Conservation (phyloP, 306 rosid species). For the Parietaria judaica region DNA sequence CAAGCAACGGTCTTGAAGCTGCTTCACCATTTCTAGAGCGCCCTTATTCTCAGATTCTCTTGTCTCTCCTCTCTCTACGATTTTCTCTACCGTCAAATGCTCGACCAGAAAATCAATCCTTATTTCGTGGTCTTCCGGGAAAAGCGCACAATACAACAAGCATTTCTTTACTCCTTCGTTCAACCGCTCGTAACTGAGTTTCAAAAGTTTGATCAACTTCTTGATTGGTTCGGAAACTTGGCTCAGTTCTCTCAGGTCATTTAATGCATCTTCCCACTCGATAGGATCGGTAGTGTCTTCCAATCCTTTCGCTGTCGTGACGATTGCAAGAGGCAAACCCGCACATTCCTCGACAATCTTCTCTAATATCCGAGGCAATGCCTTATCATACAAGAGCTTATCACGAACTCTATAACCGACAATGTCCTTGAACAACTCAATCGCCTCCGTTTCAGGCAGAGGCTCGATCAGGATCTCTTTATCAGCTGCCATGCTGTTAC, state of each 20-base stretch:
- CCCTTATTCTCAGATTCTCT: background rate
- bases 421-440: conserved; percentile 10
- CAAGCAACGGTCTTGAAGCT: conserved; percentile 4
- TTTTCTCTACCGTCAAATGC: conserved; percentile 4
- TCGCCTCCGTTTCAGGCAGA: conserved; percentile 16
- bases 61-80: conserved; percentile 3
- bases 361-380: background rate
- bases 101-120: conserved; percentile 7
- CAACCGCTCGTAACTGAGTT: conserved; percentile 10
- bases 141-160: conserved; percentile 14
- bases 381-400: background rate
- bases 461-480: conserved; percentile 3
- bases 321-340: conserved; percentile 19
- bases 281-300: background rate
- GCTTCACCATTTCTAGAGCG: conserved; percentile 7
- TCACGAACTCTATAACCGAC: background rate
- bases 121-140: conserved; percentile 4
- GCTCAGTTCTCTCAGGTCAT: conserved; percentile 11
- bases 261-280: conserved; percentile 13
- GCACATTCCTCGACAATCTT: conserved; percentile 6
- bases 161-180: conserved; percentile 4
- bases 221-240: background rate
- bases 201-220: conserved; percentile 8
- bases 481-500: conserved; percentile 2
- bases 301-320: conserved; percentile 14